These are phyloP conservation scores for Beauveria sp. DNA, from an alignment of 2,329 filamentous ascomycete species.

Conservation along the genomic window DNA sequence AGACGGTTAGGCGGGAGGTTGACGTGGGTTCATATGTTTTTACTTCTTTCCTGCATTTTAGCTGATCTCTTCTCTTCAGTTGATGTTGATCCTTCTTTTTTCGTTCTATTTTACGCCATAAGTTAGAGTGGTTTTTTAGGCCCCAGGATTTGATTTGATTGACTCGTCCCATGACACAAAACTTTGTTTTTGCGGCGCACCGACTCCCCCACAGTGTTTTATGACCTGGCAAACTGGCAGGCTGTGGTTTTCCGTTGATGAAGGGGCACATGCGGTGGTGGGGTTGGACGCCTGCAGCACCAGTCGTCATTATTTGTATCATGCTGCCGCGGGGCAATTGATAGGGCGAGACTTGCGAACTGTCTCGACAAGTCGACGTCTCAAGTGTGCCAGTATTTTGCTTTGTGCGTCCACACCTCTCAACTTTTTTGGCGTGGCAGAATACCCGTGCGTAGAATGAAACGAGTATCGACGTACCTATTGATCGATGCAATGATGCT, in stretches of 20 bases:
- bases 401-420: conserved; percentile 1
- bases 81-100: neutral
- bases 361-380: neutral
- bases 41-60: neutral
- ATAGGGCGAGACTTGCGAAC: neutral
- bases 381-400: neutral
- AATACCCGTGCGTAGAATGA: neutral
- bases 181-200: conserved; percentile 6
- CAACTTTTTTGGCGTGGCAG: neutral
- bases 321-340: neutral
- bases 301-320: neutral
- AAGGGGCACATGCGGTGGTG: conserved; percentile 2
- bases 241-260: neutral
- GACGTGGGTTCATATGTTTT: neutral
- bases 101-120: neutral
- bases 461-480: neutral
- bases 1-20: too few species aligned
- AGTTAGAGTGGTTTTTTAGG: neutral
- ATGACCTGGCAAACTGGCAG: neutral
- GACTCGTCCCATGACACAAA: conserved; percentile 5
- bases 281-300: neutral
- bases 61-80: neutral
- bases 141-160: neutral
- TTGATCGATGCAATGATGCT: neutral
- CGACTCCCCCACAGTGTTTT: conserved; percentile 8